Evolutionary conservation across 192 early-diverging fungal species (phyloP).

Genomic region (Entomortierella parvispora): DNA sequence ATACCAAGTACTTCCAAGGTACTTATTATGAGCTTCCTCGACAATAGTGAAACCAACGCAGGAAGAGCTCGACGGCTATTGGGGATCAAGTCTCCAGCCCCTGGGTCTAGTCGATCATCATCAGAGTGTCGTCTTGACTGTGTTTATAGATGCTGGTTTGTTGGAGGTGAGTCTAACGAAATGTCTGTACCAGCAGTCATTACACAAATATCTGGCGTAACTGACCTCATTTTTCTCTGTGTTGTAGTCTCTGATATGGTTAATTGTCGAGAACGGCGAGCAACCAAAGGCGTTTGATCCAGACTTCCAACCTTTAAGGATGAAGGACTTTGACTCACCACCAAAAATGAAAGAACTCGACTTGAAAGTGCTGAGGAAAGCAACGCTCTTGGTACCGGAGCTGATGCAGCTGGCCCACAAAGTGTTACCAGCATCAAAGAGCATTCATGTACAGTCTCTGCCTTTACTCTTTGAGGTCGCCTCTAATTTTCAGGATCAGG

Average conservation of each 20-base stretch:
- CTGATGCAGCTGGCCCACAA: conserved; percentile 77
- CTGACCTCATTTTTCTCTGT: background rate
- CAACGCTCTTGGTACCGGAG: conserved; percentile 79
- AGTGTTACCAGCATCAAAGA: conserved; percentile 63
- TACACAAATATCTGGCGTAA: background rate
- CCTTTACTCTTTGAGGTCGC: conserved; percentile 79
- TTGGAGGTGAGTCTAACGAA: conserved; percentile 54
- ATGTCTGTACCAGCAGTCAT: background rate
- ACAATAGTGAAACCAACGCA: conserved; percentile 36
- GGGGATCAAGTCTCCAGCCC: conserved; percentile 43
- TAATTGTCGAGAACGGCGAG: conserved; percentile 70
- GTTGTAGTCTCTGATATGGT: conserved; percentile 71
- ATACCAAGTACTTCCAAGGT: too few relatives aligned
- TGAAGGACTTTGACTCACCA: too few relatives aligned
- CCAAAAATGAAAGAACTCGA: conserved; percentile 11
- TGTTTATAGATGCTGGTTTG: conserved; percentile 82
- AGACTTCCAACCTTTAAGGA: conserved; percentile 59
- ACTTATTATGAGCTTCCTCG: background rate
- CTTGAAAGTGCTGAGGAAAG: conserved; percentile 63
- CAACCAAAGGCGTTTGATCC: conserved; percentile 5
- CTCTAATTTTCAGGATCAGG: conserved; percentile 79
- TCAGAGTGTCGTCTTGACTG: conserved; percentile 72
- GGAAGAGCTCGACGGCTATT: conserved; percentile 42
- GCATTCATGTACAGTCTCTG: conserved; percentile 63
- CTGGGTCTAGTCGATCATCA: conserved; percentile 76